Evolutionary conservation across 331 rosid genomes (phyloP).

Genomic region (Rosa hybrid): DNA sequence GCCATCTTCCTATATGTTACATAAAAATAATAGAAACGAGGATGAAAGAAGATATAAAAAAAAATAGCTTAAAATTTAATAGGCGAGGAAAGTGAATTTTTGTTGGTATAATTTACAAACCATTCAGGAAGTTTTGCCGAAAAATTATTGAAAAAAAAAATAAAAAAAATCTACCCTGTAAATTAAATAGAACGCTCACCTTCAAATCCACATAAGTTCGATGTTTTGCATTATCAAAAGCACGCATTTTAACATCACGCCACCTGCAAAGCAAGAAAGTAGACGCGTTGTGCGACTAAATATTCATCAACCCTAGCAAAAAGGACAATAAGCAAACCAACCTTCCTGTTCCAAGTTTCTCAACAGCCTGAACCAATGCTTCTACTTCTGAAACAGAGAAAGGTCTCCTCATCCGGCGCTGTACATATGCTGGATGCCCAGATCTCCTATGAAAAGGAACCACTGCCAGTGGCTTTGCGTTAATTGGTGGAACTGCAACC

Average conservation of each 20-base stretch:
- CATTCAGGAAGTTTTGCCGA: neutral
- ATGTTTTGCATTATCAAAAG: slow-evolving; percentile 79
- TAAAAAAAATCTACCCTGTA: neutral
- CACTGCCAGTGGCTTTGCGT: slow-evolving; percentile 64
- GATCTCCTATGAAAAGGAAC: slow-evolving; percentile 65
- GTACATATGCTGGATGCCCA: slow-evolving; percentile 57
- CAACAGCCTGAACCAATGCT: slow-evolving; percentile 86
- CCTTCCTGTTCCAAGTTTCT: slow-evolving; percentile 95
- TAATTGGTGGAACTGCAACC: slow-evolving; percentile 63
- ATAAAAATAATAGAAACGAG: neutral
- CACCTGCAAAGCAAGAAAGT: slow-evolving; percentile 46
- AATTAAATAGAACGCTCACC: slow-evolving; percentile 39
- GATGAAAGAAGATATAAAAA: neutral
- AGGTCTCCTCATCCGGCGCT: slow-evolving; percentile 90
- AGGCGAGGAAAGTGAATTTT: neutral
- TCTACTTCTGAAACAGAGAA: slow-evolving; percentile 94
- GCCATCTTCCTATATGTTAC: neutral
- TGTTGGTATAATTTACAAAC: neutral
- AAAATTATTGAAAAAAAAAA: neutral
- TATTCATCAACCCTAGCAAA: neutral
- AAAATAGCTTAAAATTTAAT: neutral
- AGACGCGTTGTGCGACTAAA: neutral
- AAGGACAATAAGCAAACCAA: slow-evolving; percentile 14
- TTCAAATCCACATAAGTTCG: slow-evolving; percentile 88
- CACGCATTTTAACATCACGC: slow-evolving; percentile 79